Conservation (phyloP, 2,329 filamentous ascomycete genomes). For the Fusarium poae region DNA sequence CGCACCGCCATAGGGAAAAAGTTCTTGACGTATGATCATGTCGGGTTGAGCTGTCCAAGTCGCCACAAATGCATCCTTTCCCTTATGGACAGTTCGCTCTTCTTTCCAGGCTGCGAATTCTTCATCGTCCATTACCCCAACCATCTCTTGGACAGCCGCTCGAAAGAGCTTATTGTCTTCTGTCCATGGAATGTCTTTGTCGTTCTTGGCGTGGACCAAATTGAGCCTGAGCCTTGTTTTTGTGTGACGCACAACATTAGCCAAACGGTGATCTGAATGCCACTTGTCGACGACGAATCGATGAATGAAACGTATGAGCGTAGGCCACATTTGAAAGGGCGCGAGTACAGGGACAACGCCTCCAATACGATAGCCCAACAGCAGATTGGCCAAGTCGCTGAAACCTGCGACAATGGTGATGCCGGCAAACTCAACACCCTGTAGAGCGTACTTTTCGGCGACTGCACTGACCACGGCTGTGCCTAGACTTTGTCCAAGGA, state of each 20-base stretch:
- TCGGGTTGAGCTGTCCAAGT: slow-evolving; percentile 60
- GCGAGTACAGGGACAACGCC: slow-evolving; percentile 84
- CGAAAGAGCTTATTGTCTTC: slow-evolving; percentile 75
- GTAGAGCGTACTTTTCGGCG: slow-evolving; percentile 74
- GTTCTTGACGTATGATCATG: slow-evolving; percentile 66
- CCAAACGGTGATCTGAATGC: slow-evolving; percentile 77
- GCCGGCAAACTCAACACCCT: slow-evolving; percentile 78
- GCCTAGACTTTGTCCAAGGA: slow-evolving; percentile 89
- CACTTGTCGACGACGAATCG: slow-evolving; percentile 82
- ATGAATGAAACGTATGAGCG: slow-evolving; percentile 71
- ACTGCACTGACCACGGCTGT: slow-evolving; percentile 85
- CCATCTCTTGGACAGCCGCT: slow-evolving; percentile 67
- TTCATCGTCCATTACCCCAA: slow-evolving; percentile 53
- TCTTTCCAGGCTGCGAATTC: slow-evolving; percentile 62
- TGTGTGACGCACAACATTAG: slow-evolving; percentile 65
- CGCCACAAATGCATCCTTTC: slow-evolving; percentile 63
- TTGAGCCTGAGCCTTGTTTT: slow-evolving; percentile 71
- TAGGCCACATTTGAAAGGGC: slow-evolving; percentile 76
- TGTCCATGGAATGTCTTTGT: slow-evolving; percentile 83
- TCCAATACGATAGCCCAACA: slow-evolving; percentile 82
- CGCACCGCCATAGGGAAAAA: slow-evolving; percentile 68
- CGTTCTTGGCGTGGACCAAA: slow-evolving; percentile 84
- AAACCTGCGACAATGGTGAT: slow-evolving; percentile 86
- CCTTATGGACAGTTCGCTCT: slow-evolving; percentile 57
- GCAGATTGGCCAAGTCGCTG: slow-evolving; percentile 77